Base-by-base conservation (phyloP, 1,139 yeast species). In the Wickerhamomyces sp. region DNA sequence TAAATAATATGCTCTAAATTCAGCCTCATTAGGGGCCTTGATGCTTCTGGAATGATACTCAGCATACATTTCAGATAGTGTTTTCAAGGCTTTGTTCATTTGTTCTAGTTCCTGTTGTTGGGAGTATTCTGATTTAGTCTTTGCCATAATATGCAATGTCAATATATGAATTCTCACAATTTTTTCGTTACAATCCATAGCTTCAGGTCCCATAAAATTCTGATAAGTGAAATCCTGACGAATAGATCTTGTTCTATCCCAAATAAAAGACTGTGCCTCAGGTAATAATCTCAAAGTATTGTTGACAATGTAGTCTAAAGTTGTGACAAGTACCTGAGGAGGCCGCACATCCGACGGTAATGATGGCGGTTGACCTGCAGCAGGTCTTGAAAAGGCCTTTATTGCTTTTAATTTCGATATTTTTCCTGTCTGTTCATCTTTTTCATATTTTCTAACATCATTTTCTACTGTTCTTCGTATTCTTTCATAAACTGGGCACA, bases 331-430 rank as follows among this genome's bases (percentile, higher is more conserved):
- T 1, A 90, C 69, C 43, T 72, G 74, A 0, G 99, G 98, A 1
- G 98, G 96, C 47, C 99, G 72, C 2, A 94, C 99, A 59, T 94
- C 98, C 0, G 97, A 88, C 0, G 98, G 99, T 41, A 94, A 66
- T 4, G 97, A 96, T 5, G 97, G 97, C 1, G 97, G 96, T 52
- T 94, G 97, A 10, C 98, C 98, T 1, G 98, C 97, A 10, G 96
- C 96, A 0, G 99, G 97, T 51, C 99, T 70, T 26, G 96, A 86
- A 59, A 92, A 94, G 2, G 96, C 96, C 61, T 94, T 94, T 7
- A 94, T 77, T 0, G 97, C 97, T 35, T 71, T 69, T 3, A 60
- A 58, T 31, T 76, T 62, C 0, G 90, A 73, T 3, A 89, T 85
- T 45, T 67, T 72, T n/a, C 81, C 81, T 1, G 85, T 75, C 0